Conservation (phyloP, 2,329 filamentous ascomycete genomes). For the Epichloe bromicola region DNA sequence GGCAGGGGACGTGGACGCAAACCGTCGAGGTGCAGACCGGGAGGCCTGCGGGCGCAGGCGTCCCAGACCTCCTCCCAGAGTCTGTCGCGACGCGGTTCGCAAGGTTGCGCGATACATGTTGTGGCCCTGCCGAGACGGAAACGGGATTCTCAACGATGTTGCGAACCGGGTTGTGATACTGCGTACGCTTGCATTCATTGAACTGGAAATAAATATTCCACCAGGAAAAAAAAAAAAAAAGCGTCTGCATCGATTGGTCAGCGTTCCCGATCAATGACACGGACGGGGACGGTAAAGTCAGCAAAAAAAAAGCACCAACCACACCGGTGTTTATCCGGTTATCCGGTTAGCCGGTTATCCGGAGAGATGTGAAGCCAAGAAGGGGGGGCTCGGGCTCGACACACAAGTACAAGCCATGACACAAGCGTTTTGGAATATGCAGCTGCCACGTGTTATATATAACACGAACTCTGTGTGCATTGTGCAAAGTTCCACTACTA, state of each 20-base stretch:
- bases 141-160: background rate
- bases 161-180: background rate
- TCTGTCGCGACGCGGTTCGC: constrained; percentile 33
- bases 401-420: background rate
- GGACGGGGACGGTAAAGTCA: too few species aligned
- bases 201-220: background rate
- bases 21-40: constrained; percentile 31
- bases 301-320: background rate
- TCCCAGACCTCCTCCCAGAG: constrained; percentile 25
- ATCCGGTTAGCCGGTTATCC: background rate
- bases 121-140: background rate
- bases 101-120: constrained; percentile 41
- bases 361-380: background rate
- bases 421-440: background rate
- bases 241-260: constrained; percentile 4
- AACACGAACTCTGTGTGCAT: too few species aligned
- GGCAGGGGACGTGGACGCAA: constrained; percentile 39
- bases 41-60: constrained; percentile 26
- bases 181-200: background rate
- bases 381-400: background rate
- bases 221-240: background rate
- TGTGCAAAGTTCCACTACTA: too few species aligned
- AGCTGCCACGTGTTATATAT: background rate
- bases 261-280: background rate
- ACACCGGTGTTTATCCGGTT: constrained; percentile 1